Evolutionary conservation across 2,329 filamentous ascomycete genomes (phyloP).

Genomic region (Fusarium torreyae): DNA sequence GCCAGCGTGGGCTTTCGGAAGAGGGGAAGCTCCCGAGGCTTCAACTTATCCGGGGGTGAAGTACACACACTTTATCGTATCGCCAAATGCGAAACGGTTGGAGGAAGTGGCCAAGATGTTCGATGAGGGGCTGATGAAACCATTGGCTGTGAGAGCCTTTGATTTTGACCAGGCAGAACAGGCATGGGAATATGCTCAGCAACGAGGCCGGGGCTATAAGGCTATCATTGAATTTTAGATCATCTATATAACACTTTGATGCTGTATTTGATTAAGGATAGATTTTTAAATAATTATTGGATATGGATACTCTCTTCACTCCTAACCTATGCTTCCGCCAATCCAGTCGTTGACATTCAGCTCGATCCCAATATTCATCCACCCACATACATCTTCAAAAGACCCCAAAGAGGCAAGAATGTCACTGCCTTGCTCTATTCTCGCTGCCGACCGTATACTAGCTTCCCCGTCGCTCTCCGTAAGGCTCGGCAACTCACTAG

Average conservation of each 20-base stretch:
- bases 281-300: no score
- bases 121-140: constrained; percentile 6
- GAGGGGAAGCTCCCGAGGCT: constrained; percentile 38
- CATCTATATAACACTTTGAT: no score
- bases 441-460: background rate
- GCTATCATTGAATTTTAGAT: constrained; percentile 10
- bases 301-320: no score
- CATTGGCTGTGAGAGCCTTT: constrained; percentile 9
- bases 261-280: no score
- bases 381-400: constrained; percentile 28
- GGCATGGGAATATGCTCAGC: constrained; percentile 20
- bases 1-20: constrained; percentile 52
- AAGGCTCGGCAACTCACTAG: constrained; percentile 11
- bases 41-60: constrained; percentile 38
- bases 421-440: background rate
- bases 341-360: constrained; percentile 9
- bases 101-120: background rate
- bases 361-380: constrained; percentile 1
- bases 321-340: background rate
- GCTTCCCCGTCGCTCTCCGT: background rate
- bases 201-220: constrained; percentile 18
- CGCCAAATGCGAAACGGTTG: background rate
- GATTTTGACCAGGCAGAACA: constrained; percentile 3
- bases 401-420: background rate
- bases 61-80: constrained; percentile 50